Percentiles rank a stretch among this genome's conserved stretches.
phyloP scores from a whole-genome alignment of 1,284 basidiomycete genomes.

The Malassezia slooffiae region DNA sequence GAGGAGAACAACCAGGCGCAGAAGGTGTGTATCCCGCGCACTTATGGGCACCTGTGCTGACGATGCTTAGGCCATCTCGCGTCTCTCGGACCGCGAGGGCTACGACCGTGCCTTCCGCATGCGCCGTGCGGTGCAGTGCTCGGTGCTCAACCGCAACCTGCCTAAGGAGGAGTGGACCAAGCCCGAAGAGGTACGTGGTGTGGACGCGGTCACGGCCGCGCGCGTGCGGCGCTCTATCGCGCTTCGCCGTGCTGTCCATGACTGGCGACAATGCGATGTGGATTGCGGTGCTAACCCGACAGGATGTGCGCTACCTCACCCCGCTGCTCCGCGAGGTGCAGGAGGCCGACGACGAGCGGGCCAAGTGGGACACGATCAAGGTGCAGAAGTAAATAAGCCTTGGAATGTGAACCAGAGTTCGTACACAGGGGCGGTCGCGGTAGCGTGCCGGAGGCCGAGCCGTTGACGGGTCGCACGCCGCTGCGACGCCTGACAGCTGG shows the following conservation, averaged over 20 bases:
- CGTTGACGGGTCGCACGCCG: too few relatives aligned
- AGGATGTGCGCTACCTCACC: constrained; percentile 85
- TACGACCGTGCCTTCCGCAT: constrained; percentile 90
- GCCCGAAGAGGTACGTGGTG: constrained; percentile 60
- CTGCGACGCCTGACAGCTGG: too few relatives aligned
- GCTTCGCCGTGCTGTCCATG: neutral
- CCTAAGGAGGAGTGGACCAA: constrained; percentile 76
- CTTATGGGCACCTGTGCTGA: neutral
- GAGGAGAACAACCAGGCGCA: constrained; percentile 79
- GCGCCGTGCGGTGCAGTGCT: constrained; percentile 69
- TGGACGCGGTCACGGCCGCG: constrained; percentile 5
- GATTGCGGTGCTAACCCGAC: constrained; percentile 9
- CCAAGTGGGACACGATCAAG: constrained; percentile 63
- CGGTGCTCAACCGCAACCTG: constrained; percentile 68
- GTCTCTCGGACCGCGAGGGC: constrained; percentile 65
- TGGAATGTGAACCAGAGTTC: too few relatives aligned
- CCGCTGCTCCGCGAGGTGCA: constrained; percentile 67
- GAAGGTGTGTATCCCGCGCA: constrained; percentile 54
- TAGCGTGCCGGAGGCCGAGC: too few relatives aligned
- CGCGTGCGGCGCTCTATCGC: too few relatives aligned
- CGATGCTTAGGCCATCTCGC: constrained; percentile 50
- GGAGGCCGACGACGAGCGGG: constrained; percentile 68
- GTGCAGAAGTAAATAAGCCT: too few relatives aligned
- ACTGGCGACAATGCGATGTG: too few relatives aligned
- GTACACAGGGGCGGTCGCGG: too few relatives aligned